phyloP scores from a whole-genome alignment of 495 filamentous ascomycete genomes.

The Penicillium pulvis region DNA sequence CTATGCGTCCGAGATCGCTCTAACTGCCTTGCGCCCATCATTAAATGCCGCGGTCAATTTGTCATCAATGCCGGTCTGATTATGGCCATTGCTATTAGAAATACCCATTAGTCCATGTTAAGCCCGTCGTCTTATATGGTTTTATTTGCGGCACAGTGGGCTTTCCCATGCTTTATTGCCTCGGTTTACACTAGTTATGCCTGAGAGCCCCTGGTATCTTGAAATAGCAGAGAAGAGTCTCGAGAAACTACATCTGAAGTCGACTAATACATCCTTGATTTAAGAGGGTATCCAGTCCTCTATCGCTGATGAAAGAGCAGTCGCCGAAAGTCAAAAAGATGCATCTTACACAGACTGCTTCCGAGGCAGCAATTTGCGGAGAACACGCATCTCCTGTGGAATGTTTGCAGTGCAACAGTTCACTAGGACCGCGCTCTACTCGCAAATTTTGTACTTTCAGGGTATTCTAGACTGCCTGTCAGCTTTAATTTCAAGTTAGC shows the following conservation, averaged over 20 bases:
- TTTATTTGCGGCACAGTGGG: conserved; percentile 12
- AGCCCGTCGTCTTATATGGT: conserved; percentile 10
- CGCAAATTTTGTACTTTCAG: conserved; percentile 13
- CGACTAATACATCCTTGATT: conserved; percentile 1
- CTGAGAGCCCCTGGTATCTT: conserved; percentile 12
- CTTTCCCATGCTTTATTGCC: conserved; percentile 11
- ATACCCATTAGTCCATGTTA: conserved; percentile 5
- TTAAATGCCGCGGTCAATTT: conserved; percentile 13
- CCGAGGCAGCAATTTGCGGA: conserved; percentile 8
- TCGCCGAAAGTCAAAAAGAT: conserved; percentile 1
- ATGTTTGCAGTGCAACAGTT: conserved; percentile 17
- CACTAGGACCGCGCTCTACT: conserved; percentile 13
- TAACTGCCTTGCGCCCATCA: conserved; percentile 4
- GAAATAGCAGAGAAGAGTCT: conserved; percentile 6
- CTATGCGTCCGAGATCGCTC: conserved; percentile 13
- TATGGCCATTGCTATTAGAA: conserved; percentile 9
- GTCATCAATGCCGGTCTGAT: conserved; percentile 14
- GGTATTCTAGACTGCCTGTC: conserved; percentile 7
- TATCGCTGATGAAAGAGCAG: background rate
- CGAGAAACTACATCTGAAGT: conserved; percentile 4
- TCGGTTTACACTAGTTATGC: conserved; percentile 3
- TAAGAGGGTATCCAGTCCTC: conserved; percentile 1
- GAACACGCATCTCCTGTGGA: conserved; percentile 15
- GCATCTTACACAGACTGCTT: conserved; percentile 5
- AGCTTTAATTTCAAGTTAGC: conserved; percentile 11